Evolutionary conservation across 176 grass and related monocot genomes (phyloP).

Genomic region (Hyparrhenia diplandra): DNA sequence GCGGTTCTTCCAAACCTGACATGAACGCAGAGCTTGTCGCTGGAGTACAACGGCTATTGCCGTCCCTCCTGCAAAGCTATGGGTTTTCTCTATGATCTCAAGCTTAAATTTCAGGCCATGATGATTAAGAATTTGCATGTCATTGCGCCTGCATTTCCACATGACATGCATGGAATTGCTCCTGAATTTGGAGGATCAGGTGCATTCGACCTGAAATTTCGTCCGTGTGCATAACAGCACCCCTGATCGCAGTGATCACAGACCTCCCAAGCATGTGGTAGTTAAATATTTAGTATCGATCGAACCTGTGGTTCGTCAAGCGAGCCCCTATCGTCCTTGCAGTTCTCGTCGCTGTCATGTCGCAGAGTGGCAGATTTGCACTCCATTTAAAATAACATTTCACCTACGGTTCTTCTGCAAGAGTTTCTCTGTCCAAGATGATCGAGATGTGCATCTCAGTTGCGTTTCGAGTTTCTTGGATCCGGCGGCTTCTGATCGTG

Average conservation of each 20-base stretch:
- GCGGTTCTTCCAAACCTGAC: background rate
- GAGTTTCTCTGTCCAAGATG: too few relatives aligned
- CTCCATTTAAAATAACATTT: background rate
- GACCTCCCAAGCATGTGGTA: background rate
- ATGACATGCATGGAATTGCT: background rate
- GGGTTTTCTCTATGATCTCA: background rate
- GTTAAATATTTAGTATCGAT: background rate
- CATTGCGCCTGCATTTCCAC: background rate
- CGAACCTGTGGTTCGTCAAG: background rate
- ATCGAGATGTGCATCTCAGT: too few relatives aligned
- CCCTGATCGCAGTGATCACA: background rate
- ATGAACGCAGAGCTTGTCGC: background rate
- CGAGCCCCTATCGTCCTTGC: background rate
- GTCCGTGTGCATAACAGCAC: background rate
- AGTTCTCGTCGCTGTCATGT: constrained; percentile 11
- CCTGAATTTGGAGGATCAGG: background rate
- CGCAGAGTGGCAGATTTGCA: constrained; percentile 29
- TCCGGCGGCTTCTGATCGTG: too few relatives aligned
- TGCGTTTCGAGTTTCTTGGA: too few relatives aligned
- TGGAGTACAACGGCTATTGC: background rate
- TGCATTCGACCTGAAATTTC: background rate
- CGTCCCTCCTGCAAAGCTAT: background rate
- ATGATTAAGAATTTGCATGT: background rate
- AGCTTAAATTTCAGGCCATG: background rate
- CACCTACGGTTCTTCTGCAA: background rate